These are phyloP conservation scores for Boletus bicolor DNA, from an alignment of 768 basidiomycete genomes.

Conservation along the genomic window DNA sequence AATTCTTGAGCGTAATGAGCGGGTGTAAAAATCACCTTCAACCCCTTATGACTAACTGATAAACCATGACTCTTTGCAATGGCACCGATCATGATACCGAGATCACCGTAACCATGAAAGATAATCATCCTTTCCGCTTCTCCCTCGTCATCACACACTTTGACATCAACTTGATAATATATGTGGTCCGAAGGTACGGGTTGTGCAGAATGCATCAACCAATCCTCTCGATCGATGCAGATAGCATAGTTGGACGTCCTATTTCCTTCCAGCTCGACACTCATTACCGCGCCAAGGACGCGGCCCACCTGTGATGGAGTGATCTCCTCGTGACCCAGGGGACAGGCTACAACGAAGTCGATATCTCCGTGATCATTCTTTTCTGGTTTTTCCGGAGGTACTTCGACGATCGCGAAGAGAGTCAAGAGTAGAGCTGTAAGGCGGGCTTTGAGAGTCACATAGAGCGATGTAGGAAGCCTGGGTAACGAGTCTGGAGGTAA, in stretches of 20 bases:
- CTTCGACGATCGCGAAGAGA: constrained; percentile 49
- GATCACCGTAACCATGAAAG: constrained; percentile 65
- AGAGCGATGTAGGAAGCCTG: constrained; percentile 56
- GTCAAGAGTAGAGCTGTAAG: constrained; percentile 39
- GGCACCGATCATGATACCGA: constrained; percentile 66
- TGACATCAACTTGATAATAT: constrained; percentile 59
- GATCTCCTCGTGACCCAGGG: constrained; percentile 27
- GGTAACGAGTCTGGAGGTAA: constrained; percentile 51
- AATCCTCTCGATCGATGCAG: constrained; percentile 40
- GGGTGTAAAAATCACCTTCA: constrained; percentile 44
- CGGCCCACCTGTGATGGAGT: constrained; percentile 37
- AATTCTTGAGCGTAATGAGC: not conserved
- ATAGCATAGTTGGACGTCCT: constrained; percentile 66
- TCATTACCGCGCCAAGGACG: constrained; percentile 46
- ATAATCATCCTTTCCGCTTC: constrained; percentile 52
- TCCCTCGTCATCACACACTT: constrained; percentile 49
- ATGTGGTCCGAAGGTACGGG: constrained; percentile 9
- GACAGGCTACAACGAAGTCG: constrained; percentile 60
- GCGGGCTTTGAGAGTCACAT: constrained; percentile 47
- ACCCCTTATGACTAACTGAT: constrained; percentile 47
- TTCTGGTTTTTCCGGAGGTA: constrained; percentile 62
- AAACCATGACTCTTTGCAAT: constrained; percentile 52
- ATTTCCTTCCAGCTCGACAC: constrained; percentile 47
- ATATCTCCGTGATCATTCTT: constrained; percentile 68
- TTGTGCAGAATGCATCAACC: constrained; percentile 16